Evolutionary conservation across 2,329 filamentous ascomycete species (phyloP).

Genomic region (Trichoderma harzianum): DNA sequence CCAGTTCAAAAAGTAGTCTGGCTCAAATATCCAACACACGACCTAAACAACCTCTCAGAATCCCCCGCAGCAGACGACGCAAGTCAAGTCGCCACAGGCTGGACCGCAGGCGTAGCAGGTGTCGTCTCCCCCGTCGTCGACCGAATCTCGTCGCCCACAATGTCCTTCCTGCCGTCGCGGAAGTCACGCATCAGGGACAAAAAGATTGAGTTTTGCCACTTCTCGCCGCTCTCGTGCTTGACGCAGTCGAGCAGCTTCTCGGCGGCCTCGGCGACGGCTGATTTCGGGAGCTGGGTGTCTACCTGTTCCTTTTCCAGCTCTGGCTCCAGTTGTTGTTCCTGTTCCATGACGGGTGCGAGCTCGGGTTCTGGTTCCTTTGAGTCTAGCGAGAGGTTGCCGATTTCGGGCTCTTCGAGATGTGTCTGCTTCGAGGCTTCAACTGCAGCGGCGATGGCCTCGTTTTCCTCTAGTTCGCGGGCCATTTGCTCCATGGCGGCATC

Average conservation of each 20-base stretch:
- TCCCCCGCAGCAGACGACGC: not conserved
- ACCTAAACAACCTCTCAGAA: not conserved
- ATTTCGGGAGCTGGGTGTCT: constrained; percentile 24
- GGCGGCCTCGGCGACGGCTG: constrained; percentile 42
- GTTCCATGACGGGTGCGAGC: constrained; percentile 7
- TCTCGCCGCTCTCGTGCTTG: constrained; percentile 43
- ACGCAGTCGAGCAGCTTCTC: constrained; percentile 42
- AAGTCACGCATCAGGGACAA: constrained; percentile 45
- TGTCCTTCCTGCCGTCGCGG: constrained; percentile 43
- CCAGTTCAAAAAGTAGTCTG: not conserved
- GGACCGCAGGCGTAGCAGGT: not conserved
- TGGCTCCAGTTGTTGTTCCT: not conserved
- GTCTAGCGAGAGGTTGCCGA: constrained; percentile 32
- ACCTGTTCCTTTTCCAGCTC: constrained; percentile 20
- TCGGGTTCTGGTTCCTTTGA: not conserved
- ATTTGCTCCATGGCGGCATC: constrained; percentile 44
- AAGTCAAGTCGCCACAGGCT: constrained; percentile 21
- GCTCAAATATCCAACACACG: not conserved
- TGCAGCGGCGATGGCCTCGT: constrained; percentile 30
- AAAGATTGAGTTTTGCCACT: constrained; percentile 47
- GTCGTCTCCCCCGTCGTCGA: constrained; percentile 29
- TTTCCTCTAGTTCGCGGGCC: constrained; percentile 39
- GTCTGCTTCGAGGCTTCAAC: constrained; percentile 22
- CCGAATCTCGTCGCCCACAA: constrained; percentile 41
- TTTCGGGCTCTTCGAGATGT: constrained; percentile 32